These are phyloP conservation scores for Chaetomium strumarium DNA, from an alignment of 2,329 filamentous ascomycete species.

Conservation along the genomic window DNA sequence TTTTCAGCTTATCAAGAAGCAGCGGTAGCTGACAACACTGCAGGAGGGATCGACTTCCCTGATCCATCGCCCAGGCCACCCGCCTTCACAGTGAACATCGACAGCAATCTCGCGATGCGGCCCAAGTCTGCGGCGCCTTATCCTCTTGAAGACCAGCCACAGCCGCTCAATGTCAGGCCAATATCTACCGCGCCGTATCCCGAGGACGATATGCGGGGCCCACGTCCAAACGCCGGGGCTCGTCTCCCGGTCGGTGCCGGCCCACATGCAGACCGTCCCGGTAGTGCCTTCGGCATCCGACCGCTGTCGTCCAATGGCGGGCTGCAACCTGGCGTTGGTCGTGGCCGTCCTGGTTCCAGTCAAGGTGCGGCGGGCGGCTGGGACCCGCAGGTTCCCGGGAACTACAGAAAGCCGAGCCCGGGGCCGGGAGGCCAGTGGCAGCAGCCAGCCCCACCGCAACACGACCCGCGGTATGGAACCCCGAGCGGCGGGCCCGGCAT, in stretches of 20 bases:
- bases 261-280: slow-evolving; percentile 43
- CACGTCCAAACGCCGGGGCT: slow-evolving; percentile 42
- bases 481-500: slow-evolving; percentile 15
- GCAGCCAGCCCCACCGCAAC: slow-evolving; percentile 15
- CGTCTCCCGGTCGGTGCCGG: slow-evolving; percentile 44
- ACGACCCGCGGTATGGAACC: slow-evolving; percentile 10
- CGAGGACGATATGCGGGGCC: slow-evolving; percentile 41
- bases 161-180: slow-evolving; percentile 41
- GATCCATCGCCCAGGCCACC: slow-evolving; percentile 44
- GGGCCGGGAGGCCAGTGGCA: slow-evolving; percentile 25
- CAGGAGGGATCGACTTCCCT: slow-evolving; percentile 40
- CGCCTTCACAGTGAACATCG: slow-evolving; percentile 48
- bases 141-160: slow-evolving; percentile 59
- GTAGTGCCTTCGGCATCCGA: slow-evolving; percentile 50
- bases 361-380: slow-evolving; percentile 41
- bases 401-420: slow-evolving; percentile 38
- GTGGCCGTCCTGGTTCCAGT: slow-evolving; percentile 34
- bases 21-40: slow-evolving; percentile 33
- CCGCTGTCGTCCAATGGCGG: slow-evolving; percentile 35
- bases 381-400: slow-evolving; percentile 37
- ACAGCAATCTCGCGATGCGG: slow-evolving; percentile 35
- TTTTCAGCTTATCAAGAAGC: slow-evolving; percentile 10
- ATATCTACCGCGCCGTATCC: slow-evolving; percentile 48
- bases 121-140: slow-evolving; percentile 61
- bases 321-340: slow-evolving; percentile 38